phyloP scores from a whole-genome alignment of 1,139 yeast species.

The Protomyces lactucae-debilis region DNA sequence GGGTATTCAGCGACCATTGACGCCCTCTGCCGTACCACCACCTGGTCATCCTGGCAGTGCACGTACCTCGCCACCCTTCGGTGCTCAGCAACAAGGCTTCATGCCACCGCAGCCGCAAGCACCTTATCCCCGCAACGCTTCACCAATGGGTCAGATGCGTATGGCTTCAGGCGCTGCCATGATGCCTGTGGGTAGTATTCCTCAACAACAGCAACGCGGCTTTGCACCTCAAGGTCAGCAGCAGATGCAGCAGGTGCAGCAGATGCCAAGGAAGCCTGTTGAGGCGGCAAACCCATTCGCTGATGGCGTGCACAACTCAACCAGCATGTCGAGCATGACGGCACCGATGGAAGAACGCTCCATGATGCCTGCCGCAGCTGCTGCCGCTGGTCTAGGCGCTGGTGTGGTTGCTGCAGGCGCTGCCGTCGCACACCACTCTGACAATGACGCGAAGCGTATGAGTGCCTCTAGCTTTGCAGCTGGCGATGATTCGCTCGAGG shows the following conservation, averaged over 20 bases:
- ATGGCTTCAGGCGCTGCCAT: background rate
- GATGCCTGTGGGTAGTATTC: background rate
- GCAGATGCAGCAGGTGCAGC: background rate
- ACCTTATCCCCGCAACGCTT: background rate
- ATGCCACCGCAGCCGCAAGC: constrained; percentile 10
- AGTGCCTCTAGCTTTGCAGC: constrained; percentile 15
- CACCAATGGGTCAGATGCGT: background rate
- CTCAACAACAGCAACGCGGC: constrained; percentile 4
- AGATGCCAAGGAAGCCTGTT: constrained; percentile 2
- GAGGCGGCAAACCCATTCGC: constrained; percentile 9
- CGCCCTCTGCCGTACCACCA: constrained; percentile 6
- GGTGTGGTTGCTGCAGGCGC: background rate
- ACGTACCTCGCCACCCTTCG: background rate
- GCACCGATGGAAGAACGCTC: background rate
- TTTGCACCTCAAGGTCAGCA: background rate
- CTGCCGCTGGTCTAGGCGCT: background rate
- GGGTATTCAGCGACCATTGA: constrained; percentile 22
- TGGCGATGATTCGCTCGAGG: constrained; percentile 22
- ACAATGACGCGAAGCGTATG: background rate
- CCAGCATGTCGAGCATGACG: background rate
- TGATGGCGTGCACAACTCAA: constrained; percentile 1
- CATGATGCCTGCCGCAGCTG: background rate
- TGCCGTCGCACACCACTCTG: background rate
- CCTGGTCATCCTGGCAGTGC: constrained; percentile 19
- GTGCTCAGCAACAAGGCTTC: background rate